Evolutionary conservation across 2,329 filamentous ascomycete genomes (phyloP).

Genomic region (Beauveria sp.): DNA sequence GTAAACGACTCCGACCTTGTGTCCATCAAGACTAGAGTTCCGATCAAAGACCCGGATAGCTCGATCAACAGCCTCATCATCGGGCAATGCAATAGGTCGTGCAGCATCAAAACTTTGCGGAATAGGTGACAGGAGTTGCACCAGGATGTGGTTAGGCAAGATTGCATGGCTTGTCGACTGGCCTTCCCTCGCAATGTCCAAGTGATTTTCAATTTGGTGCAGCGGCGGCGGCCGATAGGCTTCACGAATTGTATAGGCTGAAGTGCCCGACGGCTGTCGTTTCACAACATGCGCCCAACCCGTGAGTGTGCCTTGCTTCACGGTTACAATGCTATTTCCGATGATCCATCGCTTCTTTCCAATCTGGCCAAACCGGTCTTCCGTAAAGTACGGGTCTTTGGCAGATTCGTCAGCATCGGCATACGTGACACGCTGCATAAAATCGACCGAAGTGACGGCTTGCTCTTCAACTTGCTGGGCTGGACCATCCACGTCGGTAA

Average conservation of each 20-base stretch:
- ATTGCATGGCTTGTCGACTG: conserved; percentile 51
- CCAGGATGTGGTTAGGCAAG: conserved; percentile 65
- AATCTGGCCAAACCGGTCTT: conserved; percentile 57
- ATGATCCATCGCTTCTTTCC: conserved; percentile 63
- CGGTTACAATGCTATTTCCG: conserved; percentile 65
- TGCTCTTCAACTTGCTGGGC: conserved; percentile 77
- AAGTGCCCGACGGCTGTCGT: conserved; percentile 62
- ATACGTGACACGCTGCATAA: conserved; percentile 84
- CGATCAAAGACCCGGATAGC: conserved; percentile 78
- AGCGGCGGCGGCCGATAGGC: conserved; percentile 50
- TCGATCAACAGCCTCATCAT: conserved; percentile 60
- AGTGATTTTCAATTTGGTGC: conserved; percentile 43
- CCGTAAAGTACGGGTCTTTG: conserved; percentile 57
- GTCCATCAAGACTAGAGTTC: conserved; percentile 83
- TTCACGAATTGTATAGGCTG: conserved; percentile 51
- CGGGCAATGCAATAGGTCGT: conserved; percentile 69
- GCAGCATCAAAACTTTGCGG: conserved; percentile 50
- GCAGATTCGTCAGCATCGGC: conserved; percentile 75
- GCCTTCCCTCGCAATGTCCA: conserved; percentile 41
- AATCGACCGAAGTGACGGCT: conserved; percentile 86
- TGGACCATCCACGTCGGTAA: conserved; percentile 65
- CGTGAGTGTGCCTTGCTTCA: conserved; percentile 60
- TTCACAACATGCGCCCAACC: conserved; percentile 66
- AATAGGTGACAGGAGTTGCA: conserved; percentile 59
- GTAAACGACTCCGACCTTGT: conserved; percentile 93